Evolutionary conservation across 176 grass and related monocot species (phyloP).

Genomic region (Cenchrus purpureus): DNA sequence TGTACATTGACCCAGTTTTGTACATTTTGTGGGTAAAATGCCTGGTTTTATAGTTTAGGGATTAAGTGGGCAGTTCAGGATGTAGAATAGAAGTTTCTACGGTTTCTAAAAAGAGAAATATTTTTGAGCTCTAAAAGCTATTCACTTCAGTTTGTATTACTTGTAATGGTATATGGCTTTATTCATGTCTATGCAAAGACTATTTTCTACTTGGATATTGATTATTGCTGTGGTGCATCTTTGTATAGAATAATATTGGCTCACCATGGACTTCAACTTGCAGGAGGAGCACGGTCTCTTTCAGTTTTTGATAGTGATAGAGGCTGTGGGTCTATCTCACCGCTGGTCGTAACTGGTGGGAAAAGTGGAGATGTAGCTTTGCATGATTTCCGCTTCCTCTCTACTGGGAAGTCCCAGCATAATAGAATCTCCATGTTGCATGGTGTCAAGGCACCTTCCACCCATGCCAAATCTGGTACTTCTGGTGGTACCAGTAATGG

Average conservation of each 20-base stretch:
- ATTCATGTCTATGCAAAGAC: constrained; percentile 46
- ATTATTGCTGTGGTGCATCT: constrained; percentile 3
- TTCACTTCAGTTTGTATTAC: background rate
- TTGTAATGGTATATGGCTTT: background rate
- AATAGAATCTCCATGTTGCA: constrained; percentile 51
- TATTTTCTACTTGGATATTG: background rate
- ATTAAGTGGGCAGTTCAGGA: background rate
- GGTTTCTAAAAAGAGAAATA: background rate
- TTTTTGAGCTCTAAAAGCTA: background rate
- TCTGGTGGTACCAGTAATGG: constrained; percentile 56
- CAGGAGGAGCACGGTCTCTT: constrained; percentile 87
- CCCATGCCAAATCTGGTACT: constrained; percentile 47
- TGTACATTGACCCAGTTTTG: background rate
- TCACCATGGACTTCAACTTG: constrained; percentile 54
- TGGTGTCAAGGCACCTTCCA: constrained; percentile 43
- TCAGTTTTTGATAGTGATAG: constrained; percentile 76
- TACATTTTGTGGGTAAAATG: background rate
- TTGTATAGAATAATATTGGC: constrained; percentile 33
- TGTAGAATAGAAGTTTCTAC: background rate
- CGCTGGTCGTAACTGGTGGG: constrained; percentile 81
- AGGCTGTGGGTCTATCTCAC: constrained; percentile 80
- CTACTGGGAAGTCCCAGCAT: constrained; percentile 71
- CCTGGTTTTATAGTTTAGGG: background rate
- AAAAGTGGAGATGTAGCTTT: constrained; percentile 85
- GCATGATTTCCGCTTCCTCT: constrained; percentile 89